These are phyloP conservation scores for Styphnolobium japonicum DNA, from an alignment of 306 rosid species.

Conservation along the genomic window DNA sequence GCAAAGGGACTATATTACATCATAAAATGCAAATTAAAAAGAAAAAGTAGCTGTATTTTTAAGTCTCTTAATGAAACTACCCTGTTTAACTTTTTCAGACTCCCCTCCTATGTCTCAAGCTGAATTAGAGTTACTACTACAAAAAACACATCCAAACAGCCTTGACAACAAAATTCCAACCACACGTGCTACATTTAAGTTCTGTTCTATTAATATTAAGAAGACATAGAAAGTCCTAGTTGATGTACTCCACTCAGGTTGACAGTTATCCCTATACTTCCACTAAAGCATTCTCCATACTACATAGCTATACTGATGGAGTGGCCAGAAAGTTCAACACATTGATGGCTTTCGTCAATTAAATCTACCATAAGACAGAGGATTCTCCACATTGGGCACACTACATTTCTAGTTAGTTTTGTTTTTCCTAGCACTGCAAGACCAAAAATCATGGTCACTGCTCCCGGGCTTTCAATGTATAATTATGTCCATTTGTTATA, in stretches of 20 bases:
- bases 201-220: background rate
- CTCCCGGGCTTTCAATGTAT: background rate
- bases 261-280: background rate
- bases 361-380: background rate
- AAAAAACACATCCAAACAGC: conserved; percentile 7
- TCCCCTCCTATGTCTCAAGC: background rate
- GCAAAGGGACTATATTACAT: background rate
- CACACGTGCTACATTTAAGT: background rate
- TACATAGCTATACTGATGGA: background rate
- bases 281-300: background rate
- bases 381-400: conserved; percentile 7
- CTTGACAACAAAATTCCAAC: background rate
- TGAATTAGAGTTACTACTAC: background rate
- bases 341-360: background rate
- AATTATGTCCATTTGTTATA: background rate
- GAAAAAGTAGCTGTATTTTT: background rate
- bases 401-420: background rate
- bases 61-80: background rate
- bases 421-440: background rate
- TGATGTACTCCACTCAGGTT: background rate
- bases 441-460: background rate
- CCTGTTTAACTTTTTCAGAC: background rate
- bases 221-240: background rate
- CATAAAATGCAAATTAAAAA: background rate
- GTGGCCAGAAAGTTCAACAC: background rate